These are phyloP conservation scores for Raphanus sativus DNA, from an alignment of 345 rosid species.

Conservation along the genomic window DNA sequence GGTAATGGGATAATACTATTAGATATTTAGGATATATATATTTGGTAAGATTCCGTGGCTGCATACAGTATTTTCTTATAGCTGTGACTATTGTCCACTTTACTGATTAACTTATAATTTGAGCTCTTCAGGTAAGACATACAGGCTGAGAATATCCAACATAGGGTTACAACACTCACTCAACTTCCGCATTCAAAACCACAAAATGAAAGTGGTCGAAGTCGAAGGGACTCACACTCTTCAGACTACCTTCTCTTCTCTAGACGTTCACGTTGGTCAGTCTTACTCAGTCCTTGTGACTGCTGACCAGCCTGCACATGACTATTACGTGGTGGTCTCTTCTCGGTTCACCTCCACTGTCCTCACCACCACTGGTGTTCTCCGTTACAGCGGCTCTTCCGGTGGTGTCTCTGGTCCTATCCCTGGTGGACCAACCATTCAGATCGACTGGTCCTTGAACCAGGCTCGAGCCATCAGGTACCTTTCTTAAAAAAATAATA, in stretches of 20 bases:
- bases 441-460: slow-evolving; percentile 86
- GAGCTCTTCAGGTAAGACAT: slow-evolving; percentile 52
- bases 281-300: slow-evolving; percentile 79
- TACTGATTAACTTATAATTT: slow-evolving; percentile 3
- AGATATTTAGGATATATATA: no score
- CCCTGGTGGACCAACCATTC: slow-evolving; percentile 91
- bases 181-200: slow-evolving; percentile 91
- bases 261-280: slow-evolving; percentile 90
- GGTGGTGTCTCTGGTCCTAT: slow-evolving; percentile 70
- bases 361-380: slow-evolving; percentile 72
- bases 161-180: slow-evolving; percentile 83
- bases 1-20: no score
- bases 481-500: neutral
- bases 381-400: slow-evolving; percentile 77
- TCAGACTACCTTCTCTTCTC: slow-evolving; percentile 77
- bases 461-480: slow-evolving; percentile 94
- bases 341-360: slow-evolving; percentile 62
- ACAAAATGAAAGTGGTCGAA: slow-evolving; percentile 75
- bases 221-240: slow-evolving; percentile 93
- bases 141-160: slow-evolving; percentile 88
- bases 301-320: slow-evolving; percentile 83
- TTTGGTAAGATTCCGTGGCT: neutral
- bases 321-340: slow-evolving; percentile 83
- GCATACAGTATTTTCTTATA: neutral
- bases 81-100: neutral